Evolutionary conservation across 495 filamentous ascomycete species (phyloP).

Genomic region (Mytilinidion resinicola): DNA sequence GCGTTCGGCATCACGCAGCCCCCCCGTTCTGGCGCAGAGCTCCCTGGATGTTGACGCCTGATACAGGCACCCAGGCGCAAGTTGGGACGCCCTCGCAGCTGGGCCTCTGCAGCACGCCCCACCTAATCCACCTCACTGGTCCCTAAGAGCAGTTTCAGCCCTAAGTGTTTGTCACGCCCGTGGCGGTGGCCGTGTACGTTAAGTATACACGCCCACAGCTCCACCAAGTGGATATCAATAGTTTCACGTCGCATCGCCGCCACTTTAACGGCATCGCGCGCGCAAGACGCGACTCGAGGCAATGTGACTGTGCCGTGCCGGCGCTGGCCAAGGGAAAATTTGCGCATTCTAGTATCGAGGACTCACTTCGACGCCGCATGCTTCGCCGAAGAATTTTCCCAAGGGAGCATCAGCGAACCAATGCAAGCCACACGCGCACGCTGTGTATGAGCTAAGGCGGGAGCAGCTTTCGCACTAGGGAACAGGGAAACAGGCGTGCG

Average conservation of each 20-base stretch:
- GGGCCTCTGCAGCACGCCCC: not conserved
- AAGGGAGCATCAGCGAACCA: no score
- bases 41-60: not conserved
- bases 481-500: no score
- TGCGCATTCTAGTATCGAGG: no score
- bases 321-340: no score
- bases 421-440: no score
- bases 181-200: constrained; percentile 20
- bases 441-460: no score
- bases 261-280: no score
- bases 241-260: not conserved
- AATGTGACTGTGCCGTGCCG: no score
- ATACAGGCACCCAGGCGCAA: not conserved
- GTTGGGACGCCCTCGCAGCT: not conserved
- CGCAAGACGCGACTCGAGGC: no score
- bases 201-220: constrained; percentile 22
- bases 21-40: not conserved
- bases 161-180: constrained; percentile 16
- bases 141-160: constrained; percentile 27
- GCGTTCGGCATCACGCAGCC: not conserved
- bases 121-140: not conserved
- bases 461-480: no score
- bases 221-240: constrained; percentile 12
- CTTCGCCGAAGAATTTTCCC: no score
- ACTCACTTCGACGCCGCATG: no score